Base-by-base conservation (phyloP, 352 stramenopile genomes). In the Pythium biforme region DNA sequence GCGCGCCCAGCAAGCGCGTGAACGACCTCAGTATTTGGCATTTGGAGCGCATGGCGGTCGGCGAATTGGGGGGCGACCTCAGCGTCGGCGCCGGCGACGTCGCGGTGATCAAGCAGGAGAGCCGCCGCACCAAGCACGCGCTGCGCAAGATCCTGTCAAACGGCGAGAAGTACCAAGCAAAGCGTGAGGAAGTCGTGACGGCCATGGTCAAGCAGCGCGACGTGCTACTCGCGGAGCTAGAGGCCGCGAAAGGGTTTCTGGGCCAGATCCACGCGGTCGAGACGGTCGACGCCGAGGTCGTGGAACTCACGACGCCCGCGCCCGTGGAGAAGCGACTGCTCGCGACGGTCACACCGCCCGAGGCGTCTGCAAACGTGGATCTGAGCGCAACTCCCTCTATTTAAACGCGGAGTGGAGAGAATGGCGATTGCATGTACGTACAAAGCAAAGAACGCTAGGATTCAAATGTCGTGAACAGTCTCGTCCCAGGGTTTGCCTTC, bases 31-130 rank as follows among this genome's bases (percentile, higher is more conserved):
- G 80, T 17, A 77, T 77, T 17, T 93, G 84, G 84, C 80, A 91
- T 68, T 58, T 93, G 49, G 84, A 93, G 69, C 84, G 84, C 45
- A 93, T 93, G 81, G 84, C 84, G 0, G 81, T 91, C 29, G 81
- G 79, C 17, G 84, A 93, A 66, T 81, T 83, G n/a, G 84, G 73
- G 20, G 70, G 77, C 23, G 70, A 72, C 8, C 46, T 59, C 4
- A 58, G 60, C 11, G 54, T 66, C 3, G 77, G 48, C 33, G 54
- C 57, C 10, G 71, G 55, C 46, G 79, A 93, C 55, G 69, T 87
- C 46, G 73, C 77, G 7, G 56, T 76, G 34, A 88, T 90, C 69
- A 81, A 87, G 62, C 75, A 76, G 4, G 79, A 93, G 49, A 73
- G 66, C 46, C 77, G 74, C 19, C 46, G 73, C 19, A 78, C 88